Evolutionary conservation across 768 basidiomycete species (phyloP).

Genomic region (Mycena leptocephala): DNA sequence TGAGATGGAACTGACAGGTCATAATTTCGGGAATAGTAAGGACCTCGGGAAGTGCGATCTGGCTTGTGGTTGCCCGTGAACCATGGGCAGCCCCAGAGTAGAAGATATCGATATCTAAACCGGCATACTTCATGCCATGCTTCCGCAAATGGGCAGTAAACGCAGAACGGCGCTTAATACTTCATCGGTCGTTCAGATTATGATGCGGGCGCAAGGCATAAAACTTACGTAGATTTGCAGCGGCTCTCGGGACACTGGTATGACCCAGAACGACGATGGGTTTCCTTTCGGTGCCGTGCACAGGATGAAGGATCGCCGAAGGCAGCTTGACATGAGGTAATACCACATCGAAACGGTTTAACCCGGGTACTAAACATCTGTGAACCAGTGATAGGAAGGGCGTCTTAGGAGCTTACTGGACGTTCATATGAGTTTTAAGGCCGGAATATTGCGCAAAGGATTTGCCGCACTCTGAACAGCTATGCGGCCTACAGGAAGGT

Average conservation of each 20-base stretch:
- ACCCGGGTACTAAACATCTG: slow-evolving; percentile 58
- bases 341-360: slow-evolving; percentile 70
- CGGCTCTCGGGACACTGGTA: slow-evolving; percentile 61
- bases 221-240: slow-evolving; percentile 66
- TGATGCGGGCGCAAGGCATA: not conserved
- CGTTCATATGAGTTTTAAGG: slow-evolving; percentile 75
- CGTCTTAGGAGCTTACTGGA: slow-evolving; percentile 67
- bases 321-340: slow-evolving; percentile 60
- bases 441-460: slow-evolving; percentile 73
- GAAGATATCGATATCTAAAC: slow-evolving; percentile 49
- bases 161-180: slow-evolving; percentile 77
- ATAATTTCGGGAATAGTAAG: not conserved
- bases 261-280: slow-evolving; percentile 59
- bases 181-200: slow-evolving; percentile 43
- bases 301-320: slow-evolving; percentile 84
- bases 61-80: slow-evolving; percentile 4
- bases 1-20: slow-evolving; percentile 5
- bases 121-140: slow-evolving; percentile 58
- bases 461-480: slow-evolving; percentile 69
- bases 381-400: slow-evolving; percentile 5
- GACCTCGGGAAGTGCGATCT: not conserved
- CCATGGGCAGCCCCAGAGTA: slow-evolving; percentile 46
- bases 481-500: slow-evolving; percentile 59
- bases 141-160: slow-evolving; percentile 71
- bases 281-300: slow-evolving; percentile 76